These are phyloP conservation scores for Phytophthora foliorum DNA, from an alignment of 352 stramenopile species.

Conservation along the genomic window DNA sequence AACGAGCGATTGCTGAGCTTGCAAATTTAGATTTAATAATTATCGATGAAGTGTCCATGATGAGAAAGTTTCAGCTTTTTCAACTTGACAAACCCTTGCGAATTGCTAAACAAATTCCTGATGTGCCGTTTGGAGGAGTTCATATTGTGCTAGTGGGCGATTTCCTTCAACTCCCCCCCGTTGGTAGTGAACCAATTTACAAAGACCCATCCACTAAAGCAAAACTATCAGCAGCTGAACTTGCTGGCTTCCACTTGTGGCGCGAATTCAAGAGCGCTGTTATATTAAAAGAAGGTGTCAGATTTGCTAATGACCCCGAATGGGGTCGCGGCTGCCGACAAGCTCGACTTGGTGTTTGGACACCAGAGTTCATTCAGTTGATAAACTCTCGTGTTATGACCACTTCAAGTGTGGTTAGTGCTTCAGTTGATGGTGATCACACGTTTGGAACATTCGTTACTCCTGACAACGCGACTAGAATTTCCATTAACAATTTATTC, in stretches of 20 bases:
- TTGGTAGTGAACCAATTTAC: conserved; percentile 1
- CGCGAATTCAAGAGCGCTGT: neutral
- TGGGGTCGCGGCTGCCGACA: conserved; percentile 21
- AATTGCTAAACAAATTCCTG: neutral
- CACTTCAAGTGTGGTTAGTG: no score
- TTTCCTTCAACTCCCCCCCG: conserved; percentile 7
- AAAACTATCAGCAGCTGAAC: neutral
- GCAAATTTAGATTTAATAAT: neutral
- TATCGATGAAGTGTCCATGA: conserved; percentile 8
- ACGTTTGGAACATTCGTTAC: no score
- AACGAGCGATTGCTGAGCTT: neutral
- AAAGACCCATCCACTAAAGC: neutral
- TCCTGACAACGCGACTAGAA: no score
- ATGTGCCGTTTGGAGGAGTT: conserved; percentile 1
- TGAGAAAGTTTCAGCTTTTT: conserved; percentile 7
- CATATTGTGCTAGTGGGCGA: conserved; percentile 7
- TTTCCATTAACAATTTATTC: no score
- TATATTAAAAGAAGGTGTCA: conserved; percentile 24
- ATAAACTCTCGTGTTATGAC: conserved; percentile 27
- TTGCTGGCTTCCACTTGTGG: conserved; percentile 10
- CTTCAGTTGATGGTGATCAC: no score
- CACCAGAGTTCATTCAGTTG: conserved; percentile 22
- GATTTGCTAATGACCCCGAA: conserved; percentile 32
- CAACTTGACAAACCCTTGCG: conserved; percentile 4
- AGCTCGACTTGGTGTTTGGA: conserved; percentile 29